Base-by-base conservation (phyloP, 768 basidiomycete species). In the Lentinula sp. region DNA sequence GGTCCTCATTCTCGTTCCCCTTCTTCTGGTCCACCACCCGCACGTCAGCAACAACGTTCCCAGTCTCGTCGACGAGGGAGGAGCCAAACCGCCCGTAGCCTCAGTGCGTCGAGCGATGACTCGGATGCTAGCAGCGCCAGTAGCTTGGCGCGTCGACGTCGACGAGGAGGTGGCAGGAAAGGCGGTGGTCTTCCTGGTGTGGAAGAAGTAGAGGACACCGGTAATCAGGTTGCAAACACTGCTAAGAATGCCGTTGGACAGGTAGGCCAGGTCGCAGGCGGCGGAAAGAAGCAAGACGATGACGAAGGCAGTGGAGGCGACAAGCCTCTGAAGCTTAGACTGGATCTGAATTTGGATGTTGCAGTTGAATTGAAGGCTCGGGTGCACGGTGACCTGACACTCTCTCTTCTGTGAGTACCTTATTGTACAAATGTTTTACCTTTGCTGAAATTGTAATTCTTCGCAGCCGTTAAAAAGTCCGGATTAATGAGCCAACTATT, bases 331-430 rank as follows among this genome's bases (percentile, higher is more conserved):
- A 71, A 72, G 55, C 60, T 75, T 7, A 60, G 73, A n/a, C 61
- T 74, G 54, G 72, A 74, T 56, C 62, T 75, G 41, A 74, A 75
- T 51, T 55, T 75, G 60, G 71, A 74, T 53, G 72, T 72, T 48
- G 71, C 73, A 28, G 69, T 74, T 39, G 65, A 71, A 54, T 64
- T 75, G 60, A 73, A 71, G 57, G 74, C 74, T 32, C 65, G 69
- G 53, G 66, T 73, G 16, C 70, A 73, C 60, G 74, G 73, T 35
- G 73, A 75, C 54, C 62, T 75, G 7, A 73, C 73, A 0, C 68
- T 73, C 23, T 69, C 72, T 0, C 65, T 74, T 39, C 62, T 73
- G 72, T 66, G 45, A 49, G 57, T 59, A 15, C 13, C 32, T 16
- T 23, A n/a, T 13, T 16, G 13, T 12, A 6, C 12, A 6, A 5